phyloP scores from a whole-genome alignment of 495 filamentous ascomycete species.

The Neurospora sp. region DNA sequence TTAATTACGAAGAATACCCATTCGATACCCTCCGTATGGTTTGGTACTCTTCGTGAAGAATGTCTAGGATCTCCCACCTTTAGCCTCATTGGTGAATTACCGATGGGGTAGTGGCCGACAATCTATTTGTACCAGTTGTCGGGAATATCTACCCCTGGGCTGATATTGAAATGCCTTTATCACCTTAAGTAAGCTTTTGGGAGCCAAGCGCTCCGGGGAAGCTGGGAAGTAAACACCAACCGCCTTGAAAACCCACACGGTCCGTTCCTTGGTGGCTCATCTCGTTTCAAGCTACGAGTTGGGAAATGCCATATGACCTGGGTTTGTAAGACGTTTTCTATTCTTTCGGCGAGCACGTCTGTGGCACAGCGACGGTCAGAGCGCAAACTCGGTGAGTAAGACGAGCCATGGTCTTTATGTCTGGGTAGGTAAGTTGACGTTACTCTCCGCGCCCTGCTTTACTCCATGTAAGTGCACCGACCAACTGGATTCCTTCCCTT shows the following conservation, averaged over 20 bases:
- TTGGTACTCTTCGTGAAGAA: neutral
- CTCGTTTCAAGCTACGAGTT: neutral
- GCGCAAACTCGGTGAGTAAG: neutral
- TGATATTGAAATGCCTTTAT: neutral
- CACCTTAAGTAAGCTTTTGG: neutral
- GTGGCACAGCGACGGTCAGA: neutral
- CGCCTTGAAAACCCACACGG: neutral
- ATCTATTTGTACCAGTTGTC: neutral
- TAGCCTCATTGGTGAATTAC: neutral
- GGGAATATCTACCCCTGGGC: neutral
- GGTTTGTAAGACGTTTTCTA: neutral
- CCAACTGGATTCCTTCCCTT: neutral
- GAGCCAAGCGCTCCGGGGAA: neutral
- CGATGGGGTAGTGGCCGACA: neutral
- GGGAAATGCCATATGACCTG: neutral
- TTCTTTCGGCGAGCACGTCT: neutral
- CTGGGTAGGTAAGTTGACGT: neutral
- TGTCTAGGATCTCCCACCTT: neutral
- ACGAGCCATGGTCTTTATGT: neutral
- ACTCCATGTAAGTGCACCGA: neutral
- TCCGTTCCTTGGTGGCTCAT: neutral
- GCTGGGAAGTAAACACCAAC: neutral
- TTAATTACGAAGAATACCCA: neutral
- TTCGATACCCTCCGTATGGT: neutral
- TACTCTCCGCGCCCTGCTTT: neutral